Conservation (phyloP, 441 rosid species). For the Cnidoscolus chayamansa region DNA sequence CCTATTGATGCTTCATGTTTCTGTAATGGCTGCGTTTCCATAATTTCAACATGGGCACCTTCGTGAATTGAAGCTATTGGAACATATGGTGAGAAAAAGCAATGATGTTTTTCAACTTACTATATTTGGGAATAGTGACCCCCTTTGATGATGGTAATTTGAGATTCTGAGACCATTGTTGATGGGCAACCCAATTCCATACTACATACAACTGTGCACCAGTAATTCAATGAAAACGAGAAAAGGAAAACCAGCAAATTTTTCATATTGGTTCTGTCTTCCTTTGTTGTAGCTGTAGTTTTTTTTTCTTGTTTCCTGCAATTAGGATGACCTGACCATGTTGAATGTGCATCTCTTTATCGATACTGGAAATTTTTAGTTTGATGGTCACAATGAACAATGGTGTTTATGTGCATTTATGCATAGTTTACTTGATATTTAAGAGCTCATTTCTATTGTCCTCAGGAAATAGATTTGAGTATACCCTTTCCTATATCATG, state of each 20-base stretch:
- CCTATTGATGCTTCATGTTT: not conserved
- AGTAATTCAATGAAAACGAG: not conserved
- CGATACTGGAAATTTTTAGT: not conserved
- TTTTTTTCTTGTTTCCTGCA: conserved; percentile 6
- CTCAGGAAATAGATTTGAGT: conserved; percentile 10
- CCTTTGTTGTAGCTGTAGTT: conserved; percentile 1
- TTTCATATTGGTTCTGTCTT: not conserved
- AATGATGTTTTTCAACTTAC: not conserved
- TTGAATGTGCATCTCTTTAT: conserved; percentile 7
- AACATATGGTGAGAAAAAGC: not conserved
- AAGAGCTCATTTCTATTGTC: conserved; percentile 3
- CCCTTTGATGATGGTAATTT: not conserved
- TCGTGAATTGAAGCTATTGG: not conserved
- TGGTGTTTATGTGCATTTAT: conserved; percentile 4
- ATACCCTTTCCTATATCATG: not conserved
- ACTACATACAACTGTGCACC: not conserved
- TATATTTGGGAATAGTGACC: not conserved
- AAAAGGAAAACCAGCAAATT: not conserved
- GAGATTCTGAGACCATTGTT: not conserved
- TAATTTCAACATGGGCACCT: not conserved
- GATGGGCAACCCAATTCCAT: not conserved
- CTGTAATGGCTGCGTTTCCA: not conserved
- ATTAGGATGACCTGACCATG: not conserved
- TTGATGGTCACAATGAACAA: not conserved
- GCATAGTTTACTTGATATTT: conserved; percentile 7